Base-by-base conservation (phyloP, 768 basidiomycete genomes). In the Naganishia vaughanmartiniae region DNA sequence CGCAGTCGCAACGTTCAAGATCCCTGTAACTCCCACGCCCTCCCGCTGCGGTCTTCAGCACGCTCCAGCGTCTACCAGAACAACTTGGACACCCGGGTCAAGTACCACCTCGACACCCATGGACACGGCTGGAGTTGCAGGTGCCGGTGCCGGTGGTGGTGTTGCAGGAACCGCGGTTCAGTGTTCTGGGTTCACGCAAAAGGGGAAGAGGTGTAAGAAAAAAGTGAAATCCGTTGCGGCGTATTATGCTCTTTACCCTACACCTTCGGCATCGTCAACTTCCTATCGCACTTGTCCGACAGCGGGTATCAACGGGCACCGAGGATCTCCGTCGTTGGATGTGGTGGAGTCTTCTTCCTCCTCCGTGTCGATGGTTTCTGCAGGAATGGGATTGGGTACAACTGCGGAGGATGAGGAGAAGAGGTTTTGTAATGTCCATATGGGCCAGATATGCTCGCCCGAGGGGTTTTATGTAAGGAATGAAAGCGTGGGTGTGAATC, bases 371-470 rank as follows among this genome's bases (percentile, higher is more conserved):
- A 7, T 11, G 17, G 42, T 42, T 42, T 11, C 42, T 42, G 9
- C 17, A 42, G 17, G 42, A n/a, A n/a, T 15, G 42, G 42, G 33
- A 46, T n/a, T 24, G 60, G 33, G n/a, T 12, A 72, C 51, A 24
- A 65, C 39, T 65, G 6, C 72, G 54, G 36, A 55, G 72, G 65
- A 58, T 54, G 53, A 66, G 45, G 75, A 70, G 19, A 70, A 46
- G 24, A n/a, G 80, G 46, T 81, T 76, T 57, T 81, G 80, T 53
- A 78, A 76, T 34, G 78, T 79, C 71, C 80, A 81, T 73, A 75
- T 76, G 17, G 76, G 74, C 24, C 74, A 77, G 76, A 79, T 81
- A 3, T 79, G 80, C 65, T 69, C 73, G 12, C 74, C 69, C 4
- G 73, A 74, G 36, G 80, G 80, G 9, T 81, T 81, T 55, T 81